Base-by-base conservation (phyloP, 1,284 basidiomycete species). In the Bondarzewia mesenterica region DNA sequence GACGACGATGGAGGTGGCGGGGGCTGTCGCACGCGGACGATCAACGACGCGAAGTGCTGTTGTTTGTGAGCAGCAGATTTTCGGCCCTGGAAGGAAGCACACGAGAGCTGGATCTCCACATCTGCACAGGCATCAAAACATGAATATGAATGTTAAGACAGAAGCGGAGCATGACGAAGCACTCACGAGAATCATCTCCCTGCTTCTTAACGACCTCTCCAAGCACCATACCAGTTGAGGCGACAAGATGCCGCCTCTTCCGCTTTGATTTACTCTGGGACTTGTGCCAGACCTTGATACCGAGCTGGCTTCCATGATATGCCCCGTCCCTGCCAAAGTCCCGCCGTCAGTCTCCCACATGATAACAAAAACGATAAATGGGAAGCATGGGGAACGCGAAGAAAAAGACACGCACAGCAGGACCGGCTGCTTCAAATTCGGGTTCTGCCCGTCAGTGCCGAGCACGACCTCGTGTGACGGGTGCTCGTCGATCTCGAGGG, bases 371-470 rank as follows among this genome's bases (percentile, higher is more conserved):
- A 44, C 8, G 25, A 20, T 36, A 18, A 29, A 20, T 7, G 20
- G 22, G 22, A 8, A 7, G 35, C 37, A 35, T 4, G n/a, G 42
- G 21, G 15, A 27, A 20, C 15, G 8, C 15, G 14, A n/a, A 20
- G 8, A 20, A 23, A 25, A n/a, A n/a, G n/a, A 4, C 14, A 69
- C 77, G 50, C 57, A 83, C 83, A 85, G 66, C 18, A 63, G 53
- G 50, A 80, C 72, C 0, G 62, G 62, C 1, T 72, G 65, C 54
- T 77, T 82, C 44, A 78, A 63, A 57, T 85, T 85, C 0, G 80
- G 74, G 51, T 81, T 83, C 57, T 85, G 82, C 0, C 84, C 82
- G 47, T 86, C 82, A 20, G 67, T 68, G 0, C 83, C 84, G 2
- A 86, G 73, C 14, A 68, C 60, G 14, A 75, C 67, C 54, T 85